These are phyloP conservation scores for Dalechampia spathulata DNA, from an alignment of 441 rosid genomes.

Conservation along the genomic window DNA sequence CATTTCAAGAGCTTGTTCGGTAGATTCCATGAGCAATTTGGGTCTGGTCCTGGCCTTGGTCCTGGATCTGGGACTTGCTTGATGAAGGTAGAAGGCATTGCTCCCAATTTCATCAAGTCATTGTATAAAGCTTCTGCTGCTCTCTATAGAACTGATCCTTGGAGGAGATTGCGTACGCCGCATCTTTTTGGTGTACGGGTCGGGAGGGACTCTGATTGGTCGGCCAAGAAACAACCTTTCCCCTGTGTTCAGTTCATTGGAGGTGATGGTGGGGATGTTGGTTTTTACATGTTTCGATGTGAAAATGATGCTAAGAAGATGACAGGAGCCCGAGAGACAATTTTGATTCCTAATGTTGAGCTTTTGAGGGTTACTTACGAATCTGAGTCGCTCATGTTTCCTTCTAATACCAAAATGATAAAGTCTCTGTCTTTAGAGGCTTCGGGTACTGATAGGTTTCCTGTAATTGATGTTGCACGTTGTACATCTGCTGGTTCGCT, in stretches of 20 bases:
- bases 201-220: slow-evolving; percentile 70
- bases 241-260: slow-evolving; percentile 63
- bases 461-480: slow-evolving; percentile 54
- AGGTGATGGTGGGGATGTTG: slow-evolving; percentile 70
- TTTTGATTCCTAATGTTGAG: slow-evolving; percentile 52
- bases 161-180: slow-evolving; percentile 56
- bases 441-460: slow-evolving; percentile 49
- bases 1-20: slow-evolving; percentile 61
- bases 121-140: slow-evolving; percentile 57
- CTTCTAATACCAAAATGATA: slow-evolving; percentile 50
- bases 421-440: slow-evolving; percentile 47
- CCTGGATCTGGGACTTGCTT: slow-evolving; percentile 68
- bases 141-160: slow-evolving; percentile 63
- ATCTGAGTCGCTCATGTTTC: slow-evolving; percentile 46
- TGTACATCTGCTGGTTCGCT: slow-evolving; percentile 45
- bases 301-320: slow-evolving; percentile 49
- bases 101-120: slow-evolving; percentile 43
- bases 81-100: slow-evolving; percentile 52
- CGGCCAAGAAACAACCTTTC: slow-evolving; percentile 54
- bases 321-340: slow-evolving; percentile 53
- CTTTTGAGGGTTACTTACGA: slow-evolving; percentile 53
- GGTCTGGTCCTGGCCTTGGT: slow-evolving; percentile 77
- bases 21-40: slow-evolving; percentile 67
- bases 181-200: slow-evolving; percentile 57
- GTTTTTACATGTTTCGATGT: slow-evolving; percentile 47